phyloP scores from a whole-genome alignment of 169 alveolate species.

The Plasmodium reichenowi region DNA sequence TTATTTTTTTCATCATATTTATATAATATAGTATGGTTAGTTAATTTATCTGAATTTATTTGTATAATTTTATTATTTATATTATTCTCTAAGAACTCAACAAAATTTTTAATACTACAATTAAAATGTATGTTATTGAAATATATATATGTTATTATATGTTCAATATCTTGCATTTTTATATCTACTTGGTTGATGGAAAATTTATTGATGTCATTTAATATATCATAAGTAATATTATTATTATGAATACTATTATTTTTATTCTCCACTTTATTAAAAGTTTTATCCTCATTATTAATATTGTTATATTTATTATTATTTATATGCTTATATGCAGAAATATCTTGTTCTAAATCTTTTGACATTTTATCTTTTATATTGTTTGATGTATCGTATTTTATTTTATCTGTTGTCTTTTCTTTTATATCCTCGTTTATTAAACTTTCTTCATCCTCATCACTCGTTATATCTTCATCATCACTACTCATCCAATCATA shows the following conservation, averaged over 20 bases:
- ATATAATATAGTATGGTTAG: slow-evolving; percentile 59
- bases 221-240: slow-evolving; percentile 22
- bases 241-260: background rate
- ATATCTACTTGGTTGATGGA: slow-evolving; percentile 62
- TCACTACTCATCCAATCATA: slow-evolving; percentile 78
- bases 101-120: slow-evolving; percentile 63
- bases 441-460: slow-evolving; percentile 38
- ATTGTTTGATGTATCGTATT: background rate
- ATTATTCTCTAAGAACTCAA: slow-evolving; percentile 52
- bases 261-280: slow-evolving; percentile 1
- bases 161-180: slow-evolving; percentile 72
- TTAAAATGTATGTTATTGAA: slow-evolving; percentile 68
- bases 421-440: slow-evolving; percentile 1
- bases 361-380: background rate
- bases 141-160: slow-evolving; percentile 55
- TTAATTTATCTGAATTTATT: slow-evolving; percentile 70
- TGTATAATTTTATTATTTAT: slow-evolving; percentile 52
- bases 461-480: slow-evolving; percentile 75
- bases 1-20: slow-evolving; percentile 70
- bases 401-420: background rate
- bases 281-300: slow-evolving; percentile 2
- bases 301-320: background rate
- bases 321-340: background rate
- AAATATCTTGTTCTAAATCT: background rate
- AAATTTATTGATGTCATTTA: slow-evolving; percentile 68